These are phyloP conservation scores for Starmerella kuoi DNA, from an alignment of 805 yeast genomes.

Conservation along the genomic window DNA sequence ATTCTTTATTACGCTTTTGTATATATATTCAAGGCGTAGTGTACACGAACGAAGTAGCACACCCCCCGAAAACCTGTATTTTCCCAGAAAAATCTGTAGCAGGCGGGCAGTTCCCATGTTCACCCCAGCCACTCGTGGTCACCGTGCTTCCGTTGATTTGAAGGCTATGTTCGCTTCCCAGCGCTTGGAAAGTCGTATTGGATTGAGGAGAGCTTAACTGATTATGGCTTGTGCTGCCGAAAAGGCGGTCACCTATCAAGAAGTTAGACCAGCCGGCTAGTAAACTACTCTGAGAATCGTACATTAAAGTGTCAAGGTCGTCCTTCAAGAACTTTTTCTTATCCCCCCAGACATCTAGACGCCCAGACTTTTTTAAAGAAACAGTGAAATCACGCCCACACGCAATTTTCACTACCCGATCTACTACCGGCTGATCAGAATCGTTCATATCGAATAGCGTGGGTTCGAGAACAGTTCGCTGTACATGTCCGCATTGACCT, in stretches of 20 bases:
- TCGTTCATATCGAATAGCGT: background rate
- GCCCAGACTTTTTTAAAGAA: constrained; percentile 13
- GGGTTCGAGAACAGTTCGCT: constrained; percentile 7
- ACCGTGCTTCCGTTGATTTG: constrained; percentile 32
- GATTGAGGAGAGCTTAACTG: constrained; percentile 36
- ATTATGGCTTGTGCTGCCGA: constrained; percentile 69
- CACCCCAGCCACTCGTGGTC: constrained; percentile 96
- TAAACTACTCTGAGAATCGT: background rate
- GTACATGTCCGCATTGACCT: constrained; percentile 36
- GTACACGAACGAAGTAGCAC: constrained; percentile 26
- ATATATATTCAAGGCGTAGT: background rate
- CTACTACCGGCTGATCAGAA: background rate
- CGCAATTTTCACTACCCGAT: constrained; percentile 20
- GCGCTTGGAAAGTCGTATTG: constrained; percentile 25
- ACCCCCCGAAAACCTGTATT: constrained; percentile 23
- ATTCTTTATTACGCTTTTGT: background rate
- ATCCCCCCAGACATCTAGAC: background rate
- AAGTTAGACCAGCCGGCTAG: constrained; percentile 19
- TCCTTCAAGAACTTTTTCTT: background rate
- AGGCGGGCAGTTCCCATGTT: constrained; percentile 88
- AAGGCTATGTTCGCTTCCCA: constrained; percentile 86
- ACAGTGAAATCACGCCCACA: constrained; percentile 52
- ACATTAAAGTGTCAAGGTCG: background rate
- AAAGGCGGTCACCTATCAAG: constrained; percentile 33
- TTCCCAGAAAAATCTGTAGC: constrained; percentile 4